Percentiles rank a stretch among this genome's conserved stretches.
phyloP scores from a whole-genome alignment of 1,284 basidiomycete genomes.

The Apiotrichum laibachii region DNA sequence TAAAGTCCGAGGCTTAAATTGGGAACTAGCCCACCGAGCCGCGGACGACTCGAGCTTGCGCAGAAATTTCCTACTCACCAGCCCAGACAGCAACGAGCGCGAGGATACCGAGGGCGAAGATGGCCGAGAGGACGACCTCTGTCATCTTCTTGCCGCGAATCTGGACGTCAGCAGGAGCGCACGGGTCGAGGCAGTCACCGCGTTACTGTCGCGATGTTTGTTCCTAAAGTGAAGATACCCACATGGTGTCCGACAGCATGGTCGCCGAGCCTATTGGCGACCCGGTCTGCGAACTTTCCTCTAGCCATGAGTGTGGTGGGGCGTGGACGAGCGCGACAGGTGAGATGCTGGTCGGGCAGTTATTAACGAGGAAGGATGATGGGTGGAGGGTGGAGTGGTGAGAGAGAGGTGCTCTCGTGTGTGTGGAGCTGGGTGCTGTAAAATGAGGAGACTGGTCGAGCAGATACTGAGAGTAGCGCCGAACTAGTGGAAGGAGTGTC shows the following conservation, averaged over 20 bases:
- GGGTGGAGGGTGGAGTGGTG: neutral
- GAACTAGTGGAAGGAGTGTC: no score
- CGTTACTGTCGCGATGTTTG: neutral
- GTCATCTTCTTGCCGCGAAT: constrained; percentile 17
- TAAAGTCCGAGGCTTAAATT: no score
- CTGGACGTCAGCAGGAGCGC: constrained; percentile 1
- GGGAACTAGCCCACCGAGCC: no score
- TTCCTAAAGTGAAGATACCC: neutral
- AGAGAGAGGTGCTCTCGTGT: constrained; percentile 4
- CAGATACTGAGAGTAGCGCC: no score
- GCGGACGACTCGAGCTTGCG: neutral
- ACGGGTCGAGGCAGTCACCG: neutral
- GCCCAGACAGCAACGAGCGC: constrained; percentile 21
- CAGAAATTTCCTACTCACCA: constrained; percentile 10
- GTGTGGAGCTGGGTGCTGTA: neutral
- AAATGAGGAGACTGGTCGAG: neutral
- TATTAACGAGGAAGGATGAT: neutral
- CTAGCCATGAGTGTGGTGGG: constrained; percentile 4
- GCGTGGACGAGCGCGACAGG: neutral
- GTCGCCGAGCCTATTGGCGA: constrained; percentile 20
- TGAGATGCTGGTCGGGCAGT: neutral
- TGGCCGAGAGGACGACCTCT: constrained; percentile 10
- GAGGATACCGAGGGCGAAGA: constrained; percentile 19
- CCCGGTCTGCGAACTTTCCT: constrained; percentile 13
- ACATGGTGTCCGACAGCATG: constrained; percentile 16